These are phyloP conservation scores for Yamadazyma nakazawae DNA, from an alignment of 805 yeast species.

Conservation along the genomic window DNA sequence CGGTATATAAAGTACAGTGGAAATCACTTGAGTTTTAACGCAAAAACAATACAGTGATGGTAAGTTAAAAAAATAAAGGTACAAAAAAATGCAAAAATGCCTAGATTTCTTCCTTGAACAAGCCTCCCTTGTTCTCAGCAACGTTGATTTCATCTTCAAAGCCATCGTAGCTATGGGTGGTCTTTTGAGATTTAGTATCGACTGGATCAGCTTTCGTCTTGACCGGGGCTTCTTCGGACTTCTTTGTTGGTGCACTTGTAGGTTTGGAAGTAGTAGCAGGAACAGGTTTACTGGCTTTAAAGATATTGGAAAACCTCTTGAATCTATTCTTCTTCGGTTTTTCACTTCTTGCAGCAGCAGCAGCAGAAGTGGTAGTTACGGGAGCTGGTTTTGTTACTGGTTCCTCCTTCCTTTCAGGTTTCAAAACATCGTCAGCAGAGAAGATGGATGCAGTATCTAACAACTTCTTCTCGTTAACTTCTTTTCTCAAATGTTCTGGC, in stretches of 20 bases:
- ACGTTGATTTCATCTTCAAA: conserved; percentile 28
- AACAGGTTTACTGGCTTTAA: conserved; percentile 9
- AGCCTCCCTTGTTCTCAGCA: conserved; percentile 31
- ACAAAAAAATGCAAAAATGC: conserved; percentile 1
- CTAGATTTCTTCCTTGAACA: conserved; percentile 42
- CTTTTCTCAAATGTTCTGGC: conserved; percentile 49
- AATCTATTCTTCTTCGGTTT: conserved; percentile 11
- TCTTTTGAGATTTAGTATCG: conserved; percentile 10
- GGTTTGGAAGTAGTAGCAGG: conserved; percentile 3
- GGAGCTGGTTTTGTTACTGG: background rate
- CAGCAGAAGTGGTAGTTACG: background rate
- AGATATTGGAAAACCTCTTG: conserved; percentile 14
- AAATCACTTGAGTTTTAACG: conserved; percentile 1
- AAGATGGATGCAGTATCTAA: conserved; percentile 40
- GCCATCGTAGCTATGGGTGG: conserved; percentile 13
- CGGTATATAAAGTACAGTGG: conserved; percentile 1
- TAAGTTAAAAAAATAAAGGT: background rate
- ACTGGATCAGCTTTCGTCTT: background rate
- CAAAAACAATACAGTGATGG: background rate
- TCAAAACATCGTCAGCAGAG: conserved; percentile 19
- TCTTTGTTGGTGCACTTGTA: background rate
- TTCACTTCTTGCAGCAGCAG: conserved; percentile 9
- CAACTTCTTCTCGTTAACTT: conserved; percentile 32
- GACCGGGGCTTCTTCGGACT: background rate
- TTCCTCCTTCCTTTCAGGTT: conserved; percentile 7